These are phyloP conservation scores for Thelonectria discophora DNA, from an alignment of 2,329 filamentous ascomycete genomes.

Conservation along the genomic window DNA sequence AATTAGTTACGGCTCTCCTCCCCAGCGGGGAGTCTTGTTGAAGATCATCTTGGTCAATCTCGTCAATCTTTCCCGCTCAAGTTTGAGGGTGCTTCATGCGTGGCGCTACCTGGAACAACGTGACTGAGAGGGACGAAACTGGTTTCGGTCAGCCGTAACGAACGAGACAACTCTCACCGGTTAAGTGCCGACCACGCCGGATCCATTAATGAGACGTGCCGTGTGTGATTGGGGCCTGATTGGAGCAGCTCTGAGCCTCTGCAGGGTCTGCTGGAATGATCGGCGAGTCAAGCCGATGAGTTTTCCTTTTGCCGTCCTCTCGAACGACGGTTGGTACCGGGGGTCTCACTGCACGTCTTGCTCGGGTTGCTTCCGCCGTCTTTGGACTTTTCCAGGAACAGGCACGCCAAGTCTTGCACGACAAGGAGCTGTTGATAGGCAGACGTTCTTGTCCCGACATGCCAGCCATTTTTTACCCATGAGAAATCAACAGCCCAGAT, in stretches of 20 bases:
- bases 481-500: not conserved
- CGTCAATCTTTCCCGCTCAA: not conserved
- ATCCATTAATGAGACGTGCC: not conserved
- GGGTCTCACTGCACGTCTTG: not conserved
- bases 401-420: slow-evolving; percentile 9
- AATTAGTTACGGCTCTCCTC: too few relatives aligned
- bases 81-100: not conserved
- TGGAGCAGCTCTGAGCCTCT: not conserved
- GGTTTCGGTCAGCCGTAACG: not conserved
- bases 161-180: not conserved
- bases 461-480: too few relatives aligned
- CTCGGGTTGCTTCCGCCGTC: not conserved
- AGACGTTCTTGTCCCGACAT: too few relatives aligned
- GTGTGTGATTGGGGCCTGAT: not conserved
- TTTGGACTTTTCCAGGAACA: not conserved
- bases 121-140: not conserved
- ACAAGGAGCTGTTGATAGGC: not conserved
- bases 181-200: not conserved
- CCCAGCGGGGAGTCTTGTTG: not conserved
- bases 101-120: not conserved
- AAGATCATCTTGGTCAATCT: slow-evolving; percentile 4
- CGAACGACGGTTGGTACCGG: not conserved
- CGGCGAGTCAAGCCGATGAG: not conserved
- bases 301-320: not conserved
- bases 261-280: not conserved